phyloP scores from a whole-genome alignment of 805 yeast genomes.

The Kuraishia floccosa region DNA sequence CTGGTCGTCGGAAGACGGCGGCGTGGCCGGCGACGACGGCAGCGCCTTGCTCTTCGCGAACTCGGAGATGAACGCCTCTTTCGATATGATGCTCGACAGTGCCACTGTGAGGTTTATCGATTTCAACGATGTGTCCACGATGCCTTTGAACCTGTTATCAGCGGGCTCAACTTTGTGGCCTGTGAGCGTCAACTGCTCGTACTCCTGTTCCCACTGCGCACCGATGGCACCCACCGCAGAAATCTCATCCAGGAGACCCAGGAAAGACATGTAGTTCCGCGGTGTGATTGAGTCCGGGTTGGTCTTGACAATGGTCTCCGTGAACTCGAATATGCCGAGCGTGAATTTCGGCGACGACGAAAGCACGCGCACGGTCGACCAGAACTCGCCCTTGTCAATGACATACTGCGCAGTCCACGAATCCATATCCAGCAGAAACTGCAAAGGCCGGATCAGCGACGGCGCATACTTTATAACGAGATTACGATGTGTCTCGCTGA shows the following conservation, averaged over 20 bases:
- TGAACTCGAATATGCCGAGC: slow-evolving; percentile 30
- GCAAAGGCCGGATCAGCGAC: slow-evolving; percentile 33
- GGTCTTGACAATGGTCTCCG: slow-evolving; percentile 25
- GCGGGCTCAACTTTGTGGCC: slow-evolving; percentile 29
- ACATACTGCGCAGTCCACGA: slow-evolving; percentile 29
- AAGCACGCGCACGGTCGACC: slow-evolving; percentile 34
- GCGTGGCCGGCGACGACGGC: slow-evolving; percentile 17
- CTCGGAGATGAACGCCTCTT: slow-evolving; percentile 20
- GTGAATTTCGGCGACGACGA: slow-evolving; percentile 33
- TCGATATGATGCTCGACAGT: slow-evolving; percentile 25
- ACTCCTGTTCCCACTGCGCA: slow-evolving; percentile 63
- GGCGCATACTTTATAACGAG: slow-evolving; percentile 30
- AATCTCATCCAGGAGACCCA: slow-evolving; percentile 68
- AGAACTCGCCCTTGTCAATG: slow-evolving; percentile 26
- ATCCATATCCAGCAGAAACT: slow-evolving; percentile 32
- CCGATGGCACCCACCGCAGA: slow-evolving; percentile 77
- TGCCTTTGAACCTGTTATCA: slow-evolving; percentile 37
- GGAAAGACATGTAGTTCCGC: slow-evolving; percentile 48
- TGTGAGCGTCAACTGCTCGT: slow-evolving; percentile 28
- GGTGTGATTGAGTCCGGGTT: slow-evolving; percentile 25
- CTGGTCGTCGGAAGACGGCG: slow-evolving; percentile 12
- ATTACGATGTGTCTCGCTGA: slow-evolving; percentile 22
- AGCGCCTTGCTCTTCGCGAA: slow-evolving; percentile 12
- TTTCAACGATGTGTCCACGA: slow-evolving; percentile 46
- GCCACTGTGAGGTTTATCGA: slow-evolving; percentile 53